Evolutionary conservation across 495 filamentous ascomycete species (phyloP), one percentile per base, ranked within the genome.

Genomic region (Daldinia bambusicola): DNA sequence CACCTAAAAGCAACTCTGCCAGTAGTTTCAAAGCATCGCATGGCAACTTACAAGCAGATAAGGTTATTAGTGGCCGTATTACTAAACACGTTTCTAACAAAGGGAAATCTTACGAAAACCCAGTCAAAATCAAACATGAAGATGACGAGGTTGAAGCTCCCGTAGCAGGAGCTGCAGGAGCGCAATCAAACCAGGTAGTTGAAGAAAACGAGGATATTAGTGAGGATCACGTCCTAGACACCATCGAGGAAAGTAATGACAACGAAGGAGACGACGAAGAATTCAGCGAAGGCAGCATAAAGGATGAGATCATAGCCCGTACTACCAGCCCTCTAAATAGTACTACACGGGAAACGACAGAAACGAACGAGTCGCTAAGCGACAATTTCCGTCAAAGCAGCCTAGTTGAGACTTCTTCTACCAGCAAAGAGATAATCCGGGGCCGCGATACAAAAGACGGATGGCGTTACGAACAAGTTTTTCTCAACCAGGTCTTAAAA

Each of bases 391-490:
- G 20, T 12, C 50, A 30, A 16, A 53, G 5, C 30, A 53, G 14
- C 10, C 26, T 5, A 2, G 50, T 13, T 32, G 26, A 32, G 14
- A n/a, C n/a, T n/a, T 7, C 26, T 53, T 32, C 30, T 4, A 32
- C 22, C 7, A 5, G 30, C 0, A 16, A 45, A 7, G 50, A 48
- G 14, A 57, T 31, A 31, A 30, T 40, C 31, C 6, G 1, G 9
- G 65, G 69, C 7, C 22, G 70, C 36, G 68, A 63, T 2, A 10
- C 31, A 8, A 67, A 72, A 12, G 58, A 60, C 9, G 61, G 36
- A 38, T 76, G 70, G 75, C 75, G 74, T 40, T 43, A 45, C 30
- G 75, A 77, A 55, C 73, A 77, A 41, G 55, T 70, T 38, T 74
- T 51, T 20, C 60, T 77, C 22, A 74, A 76, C 58, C 53, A 69